A percentile compares a stretch with the other conserved stretches of the same genome.
These are phyloP conservation scores for Cicer bijugum DNA, from an alignment of 306 rosid genomes.

Conservation along the genomic window DNA sequence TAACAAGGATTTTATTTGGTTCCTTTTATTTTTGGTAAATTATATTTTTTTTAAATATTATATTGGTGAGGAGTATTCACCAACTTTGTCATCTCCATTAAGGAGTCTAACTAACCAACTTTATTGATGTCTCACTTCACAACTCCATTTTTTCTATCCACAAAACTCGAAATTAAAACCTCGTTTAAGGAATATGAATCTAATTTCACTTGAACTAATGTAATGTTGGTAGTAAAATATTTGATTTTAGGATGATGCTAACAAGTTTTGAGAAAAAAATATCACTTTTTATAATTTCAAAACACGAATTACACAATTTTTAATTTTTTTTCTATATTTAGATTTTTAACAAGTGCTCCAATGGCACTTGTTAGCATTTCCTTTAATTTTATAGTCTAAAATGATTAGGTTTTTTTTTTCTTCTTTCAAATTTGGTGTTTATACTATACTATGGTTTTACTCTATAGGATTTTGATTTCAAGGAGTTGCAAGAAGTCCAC, in stretches of 20 bases:
- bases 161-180: background rate
- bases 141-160: background rate
- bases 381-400: conserved; percentile 22
- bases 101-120: background rate
- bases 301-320: too few relatives aligned
- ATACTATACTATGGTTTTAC: background rate
- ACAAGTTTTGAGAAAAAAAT: too few relatives aligned
- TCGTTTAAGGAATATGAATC: background rate
- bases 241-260: too few relatives aligned
- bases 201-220: background rate
- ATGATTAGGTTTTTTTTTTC: background rate
- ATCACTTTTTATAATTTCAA: too few relatives aligned
- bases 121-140: background rate
- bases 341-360: too few relatives aligned
- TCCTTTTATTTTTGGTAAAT: conserved; percentile 14
- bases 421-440: background rate
- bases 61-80: background rate
- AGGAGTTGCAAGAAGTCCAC: conserved; percentile 69
- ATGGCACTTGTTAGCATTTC: too few relatives aligned
- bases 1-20: background rate
- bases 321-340: too few relatives aligned
- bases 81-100: background rate
- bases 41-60: background rate
- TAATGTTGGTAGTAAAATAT: background rate
- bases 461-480: conserved; percentile 76